Conservation (phyloP, 2,329 filamentous ascomycete genomes). For the Penicillium sp. region DNA sequence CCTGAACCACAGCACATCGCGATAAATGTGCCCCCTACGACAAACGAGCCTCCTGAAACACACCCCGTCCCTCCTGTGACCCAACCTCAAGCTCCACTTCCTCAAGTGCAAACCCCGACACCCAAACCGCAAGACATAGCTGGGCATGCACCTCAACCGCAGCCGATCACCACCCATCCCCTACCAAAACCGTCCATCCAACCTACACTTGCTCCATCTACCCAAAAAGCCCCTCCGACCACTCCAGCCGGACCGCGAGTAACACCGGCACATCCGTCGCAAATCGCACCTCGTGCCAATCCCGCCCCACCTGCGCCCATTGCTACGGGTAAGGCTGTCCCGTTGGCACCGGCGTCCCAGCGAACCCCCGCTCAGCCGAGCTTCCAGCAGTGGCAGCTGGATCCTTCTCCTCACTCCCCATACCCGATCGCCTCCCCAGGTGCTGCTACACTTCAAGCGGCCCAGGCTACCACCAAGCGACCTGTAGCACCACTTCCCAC, state of each 20-base stretch:
- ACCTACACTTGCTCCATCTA: slow-evolving; percentile 20
- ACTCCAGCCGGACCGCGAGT: slow-evolving; percentile 19
- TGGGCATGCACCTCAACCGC: slow-evolving; percentile 17
- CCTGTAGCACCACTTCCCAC: slow-evolving; percentile 20
- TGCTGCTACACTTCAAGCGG: slow-evolving; percentile 17
- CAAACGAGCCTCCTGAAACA: slow-evolving; percentile 1
- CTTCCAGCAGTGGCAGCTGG: slow-evolving; percentile 40
- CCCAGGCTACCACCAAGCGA: slow-evolving; percentile 16
- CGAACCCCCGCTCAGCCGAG: slow-evolving; percentile 30
- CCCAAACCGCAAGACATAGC: slow-evolving; percentile 8
- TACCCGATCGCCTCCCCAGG: slow-evolving; percentile 26
- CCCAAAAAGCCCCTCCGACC: slow-evolving; percentile 18
- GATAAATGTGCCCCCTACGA: slow-evolving; percentile 5
- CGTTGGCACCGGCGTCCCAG: slow-evolving; percentile 19
- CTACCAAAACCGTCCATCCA: slow-evolving; percentile 20
- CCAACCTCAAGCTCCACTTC: slow-evolving; percentile 3
- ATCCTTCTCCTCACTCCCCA: slow-evolving; percentile 32
- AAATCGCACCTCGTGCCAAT: slow-evolving; percentile 23
- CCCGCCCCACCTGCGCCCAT: slow-evolving; percentile 13
- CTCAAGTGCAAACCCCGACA: slow-evolving; percentile 13
- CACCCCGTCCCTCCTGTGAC: slow-evolving; percentile 8
- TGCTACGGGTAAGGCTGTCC: slow-evolving; percentile 15
- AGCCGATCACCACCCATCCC: slow-evolving; percentile 20
- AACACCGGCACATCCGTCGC: slow-evolving; percentile 26
- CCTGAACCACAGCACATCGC: slow-evolving; percentile 1